Evolutionary conservation across 345 rosid species (phyloP).

Genomic region (Kandelia obovata): DNA sequence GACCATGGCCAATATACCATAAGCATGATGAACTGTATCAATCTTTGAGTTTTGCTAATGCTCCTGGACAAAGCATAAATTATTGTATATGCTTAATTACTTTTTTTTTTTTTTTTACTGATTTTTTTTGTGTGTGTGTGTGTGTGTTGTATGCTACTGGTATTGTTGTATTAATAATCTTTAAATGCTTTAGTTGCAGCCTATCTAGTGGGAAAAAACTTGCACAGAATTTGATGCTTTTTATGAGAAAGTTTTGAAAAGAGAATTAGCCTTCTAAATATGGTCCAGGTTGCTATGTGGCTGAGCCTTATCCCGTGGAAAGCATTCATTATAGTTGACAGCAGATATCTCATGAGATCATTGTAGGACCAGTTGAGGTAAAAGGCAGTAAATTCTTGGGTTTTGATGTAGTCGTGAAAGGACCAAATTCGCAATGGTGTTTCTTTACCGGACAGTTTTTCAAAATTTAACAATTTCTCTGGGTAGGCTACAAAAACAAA

Average conservation of each 20-base stretch:
- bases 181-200: no score
- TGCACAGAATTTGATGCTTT: no score
- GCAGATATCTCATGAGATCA: no score
- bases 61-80: not conserved
- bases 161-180: no score
- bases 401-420: not conserved
- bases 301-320: not conserved
- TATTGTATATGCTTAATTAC: not conserved
- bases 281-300: not conserved
- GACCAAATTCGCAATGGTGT: not conserved
- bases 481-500: not conserved
- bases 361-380: no score
- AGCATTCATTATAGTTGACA: not conserved
- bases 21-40: not conserved
- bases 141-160: no score
- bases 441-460: not conserved
- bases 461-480: not conserved
- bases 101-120: no score
- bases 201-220: no score
- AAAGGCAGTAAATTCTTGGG: not conserved
- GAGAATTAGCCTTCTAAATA: no score
- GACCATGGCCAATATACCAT: not conserved
- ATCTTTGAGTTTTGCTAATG: not conserved
- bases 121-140: no score
- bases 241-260: no score